Percentiles rank a stretch among this genome's conserved stretches.
phyloP scores from a whole-genome alignment of 495 filamentous ascomycete species.

The Penicillium macrosclerotiorum region DNA sequence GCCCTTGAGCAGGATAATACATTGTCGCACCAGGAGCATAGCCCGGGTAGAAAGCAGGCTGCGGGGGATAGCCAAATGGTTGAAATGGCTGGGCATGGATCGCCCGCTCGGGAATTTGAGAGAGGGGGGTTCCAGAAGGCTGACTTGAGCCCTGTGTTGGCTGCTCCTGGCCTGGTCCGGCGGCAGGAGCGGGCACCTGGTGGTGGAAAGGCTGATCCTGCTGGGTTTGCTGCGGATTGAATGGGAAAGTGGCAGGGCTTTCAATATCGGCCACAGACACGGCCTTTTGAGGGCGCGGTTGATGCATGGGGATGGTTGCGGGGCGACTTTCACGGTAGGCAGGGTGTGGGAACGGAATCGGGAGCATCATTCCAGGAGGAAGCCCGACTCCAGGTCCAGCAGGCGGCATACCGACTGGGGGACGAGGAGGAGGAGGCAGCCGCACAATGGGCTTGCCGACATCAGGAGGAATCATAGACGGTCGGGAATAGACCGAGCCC shows the following conservation, averaged over 20 bases:
- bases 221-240: slow-evolving; percentile 70
- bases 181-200: slow-evolving; percentile 72
- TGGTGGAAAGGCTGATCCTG: slow-evolving; percentile 86
- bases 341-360: slow-evolving; percentile 56
- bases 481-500: slow-evolving; percentile 70
- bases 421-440: slow-evolving; percentile 65
- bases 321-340: slow-evolving; percentile 75
- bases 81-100: slow-evolving; percentile 94
- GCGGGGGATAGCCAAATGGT: slow-evolving; percentile 63
- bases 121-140: slow-evolving; percentile 81
- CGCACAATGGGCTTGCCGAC: slow-evolving; percentile 75
- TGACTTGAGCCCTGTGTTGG: slow-evolving; percentile 69
- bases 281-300: slow-evolving; percentile 91
- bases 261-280: slow-evolving; percentile 95
- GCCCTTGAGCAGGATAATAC: slow-evolving; percentile 49
- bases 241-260: slow-evolving; percentile 68
- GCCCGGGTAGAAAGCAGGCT: slow-evolving; percentile 61
- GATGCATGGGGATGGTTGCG: slow-evolving; percentile 83
- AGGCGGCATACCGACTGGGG: slow-evolving; percentile 31
- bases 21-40: slow-evolving; percentile 54
- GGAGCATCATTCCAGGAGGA: slow-evolving; percentile 17
- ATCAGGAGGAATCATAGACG: slow-evolving; percentile 56
- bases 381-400: slow-evolving; percentile 17
- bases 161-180: slow-evolving; percentile 54
- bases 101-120: slow-evolving; percentile 91